A percentile compares a stretch with the other conserved stretches of the same genome.
Conservation (phyloP, 1,139 yeast genomes). For the Geotrichum aggregatum region DNA sequence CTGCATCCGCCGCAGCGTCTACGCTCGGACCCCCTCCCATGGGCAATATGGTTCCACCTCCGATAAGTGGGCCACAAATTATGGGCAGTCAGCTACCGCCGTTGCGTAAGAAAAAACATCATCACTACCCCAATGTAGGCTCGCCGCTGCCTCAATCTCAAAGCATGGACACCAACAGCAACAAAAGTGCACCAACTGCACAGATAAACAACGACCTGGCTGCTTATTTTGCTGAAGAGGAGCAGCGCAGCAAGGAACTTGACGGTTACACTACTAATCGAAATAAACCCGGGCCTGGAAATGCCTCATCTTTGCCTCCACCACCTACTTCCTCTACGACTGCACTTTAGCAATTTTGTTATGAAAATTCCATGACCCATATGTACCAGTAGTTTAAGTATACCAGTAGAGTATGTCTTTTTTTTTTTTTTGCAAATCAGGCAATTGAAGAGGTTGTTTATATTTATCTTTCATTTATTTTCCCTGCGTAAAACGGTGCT, state of each 20-base stretch:
- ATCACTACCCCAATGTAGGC: conserved; percentile 13
- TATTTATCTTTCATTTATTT: no score
- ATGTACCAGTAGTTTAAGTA: no score
- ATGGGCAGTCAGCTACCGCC: neutral
- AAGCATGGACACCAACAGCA: neutral
- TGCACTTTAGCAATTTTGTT: neutral
- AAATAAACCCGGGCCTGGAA: neutral
- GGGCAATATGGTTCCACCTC: neutral
- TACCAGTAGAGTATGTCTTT: no score
- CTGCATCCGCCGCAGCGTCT: conserved; percentile 11
- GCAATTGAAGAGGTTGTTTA: no score
- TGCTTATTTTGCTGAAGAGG: conserved; percentile 40
- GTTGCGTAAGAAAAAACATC: conserved; percentile 16
- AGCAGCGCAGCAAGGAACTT: conserved; percentile 33
- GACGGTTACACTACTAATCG: conserved; percentile 9
- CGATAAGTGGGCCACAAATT: neutral
- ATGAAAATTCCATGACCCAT: no score
- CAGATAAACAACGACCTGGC: conserved; percentile 28
- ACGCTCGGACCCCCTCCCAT: conserved; percentile 20
- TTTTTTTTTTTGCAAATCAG: no score
- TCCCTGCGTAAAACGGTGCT: no score
- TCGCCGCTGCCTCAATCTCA: conserved; percentile 12
- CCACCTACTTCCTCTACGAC: conserved; percentile 4
- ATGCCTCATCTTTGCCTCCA: conserved; percentile 21
- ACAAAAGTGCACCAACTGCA: conserved; percentile 14